These are phyloP conservation scores for Boletus sp. DNA, from an alignment of 768 basidiomycete genomes.

Conservation along the genomic window DNA sequence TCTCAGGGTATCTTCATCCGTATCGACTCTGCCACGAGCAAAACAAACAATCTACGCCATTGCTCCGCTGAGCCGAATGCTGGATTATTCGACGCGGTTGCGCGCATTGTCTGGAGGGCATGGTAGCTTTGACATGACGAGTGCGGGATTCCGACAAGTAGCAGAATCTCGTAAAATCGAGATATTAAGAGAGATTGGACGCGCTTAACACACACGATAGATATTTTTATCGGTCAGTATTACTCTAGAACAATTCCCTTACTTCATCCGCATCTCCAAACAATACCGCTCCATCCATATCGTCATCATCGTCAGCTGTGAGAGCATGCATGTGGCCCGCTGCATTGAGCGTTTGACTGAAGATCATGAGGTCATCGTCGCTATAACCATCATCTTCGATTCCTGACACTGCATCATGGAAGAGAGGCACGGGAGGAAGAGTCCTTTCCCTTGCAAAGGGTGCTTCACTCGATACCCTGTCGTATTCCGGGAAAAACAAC, in stretches of 20 bases:
- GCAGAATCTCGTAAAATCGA: constrained; percentile 60
- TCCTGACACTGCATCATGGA: constrained; percentile 35
- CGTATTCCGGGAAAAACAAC: constrained; percentile 70
- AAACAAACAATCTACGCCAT: constrained; percentile 70
- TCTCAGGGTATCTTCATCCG: constrained; percentile 27
- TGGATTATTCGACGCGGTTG: constrained; percentile 76
- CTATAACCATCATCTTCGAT: constrained; percentile 35
- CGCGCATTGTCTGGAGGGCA: constrained; percentile 82
- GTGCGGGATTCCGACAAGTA: constrained; percentile 75
- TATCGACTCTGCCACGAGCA: constrained; percentile 37
- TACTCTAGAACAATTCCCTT: constrained; percentile 48
- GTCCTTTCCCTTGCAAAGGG: constrained; percentile 27
- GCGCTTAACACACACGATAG: constrained; percentile 43
- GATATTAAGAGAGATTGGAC: constrained; percentile 77
- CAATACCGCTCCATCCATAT: constrained; percentile 68
- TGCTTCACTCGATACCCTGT: constrained; percentile 40
- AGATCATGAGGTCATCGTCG: constrained; percentile 62
- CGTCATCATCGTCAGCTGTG: constrained; percentile 71
- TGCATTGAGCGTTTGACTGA: constrained; percentile 69
- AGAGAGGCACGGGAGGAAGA: constrained; percentile 43
- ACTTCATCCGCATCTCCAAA: constrained; percentile 84
- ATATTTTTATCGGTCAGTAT: constrained; percentile 9
- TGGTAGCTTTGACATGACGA: constrained; percentile 75
- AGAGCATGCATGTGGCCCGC: constrained; percentile 56
- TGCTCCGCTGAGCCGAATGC: constrained; percentile 77